Evolutionary conservation across 768 basidiomycete genomes (phyloP), one percentile per base, ranked within the genome.

Genomic region (Cystobasidium onofrii): DNA sequence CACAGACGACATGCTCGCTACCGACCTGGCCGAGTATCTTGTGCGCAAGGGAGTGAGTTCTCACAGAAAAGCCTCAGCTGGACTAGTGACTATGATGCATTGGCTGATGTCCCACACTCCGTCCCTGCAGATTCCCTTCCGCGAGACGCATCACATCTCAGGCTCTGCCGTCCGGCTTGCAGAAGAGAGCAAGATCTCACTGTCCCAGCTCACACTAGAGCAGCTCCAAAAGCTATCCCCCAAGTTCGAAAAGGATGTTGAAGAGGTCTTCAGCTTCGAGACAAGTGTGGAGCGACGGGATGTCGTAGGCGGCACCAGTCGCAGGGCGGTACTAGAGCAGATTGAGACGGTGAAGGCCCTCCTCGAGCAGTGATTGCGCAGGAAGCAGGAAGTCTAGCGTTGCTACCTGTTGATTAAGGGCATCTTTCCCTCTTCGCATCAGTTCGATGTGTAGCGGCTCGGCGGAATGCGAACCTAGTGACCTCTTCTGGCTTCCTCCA

Each of bases 1-100:
- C 78, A 97, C 95, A 10, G 93, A 91, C 89, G 96, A 99, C 81
- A 90, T 98, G 74, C 88, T 99, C 62, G 96, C 96, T 3, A 99
- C 96, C n/a, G 96, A 99, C 79, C 83, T 99, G 31, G 96, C 96
- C 10, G 95, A 99, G 81, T 98, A 99, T 81, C 89, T 99, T 46
- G 96, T 99, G 75, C 90, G 94, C 78, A 97, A 96, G 85, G 95
- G 96, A 76, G 95, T 96, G 82, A 77, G 90, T 85, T 0, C 29
- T 6, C 54, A 4, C 54, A 23, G 54, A 23, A 4, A 31, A 55
- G 23, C 6, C n/a, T 6, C 18, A 6, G 10, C 6, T 39, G 39
- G 39, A n/a, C n/a, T n/a, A n/a, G n/a, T n/a, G n/a, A n/a, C n/a
- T n/a, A n/a, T n/a, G n/a, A n/a, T n/a, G n/a, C n/a, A n/a, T n/a